Base-by-base conservation (phyloP, 1,284 basidiomycete genomes). In the Boletus mariae region DNA sequence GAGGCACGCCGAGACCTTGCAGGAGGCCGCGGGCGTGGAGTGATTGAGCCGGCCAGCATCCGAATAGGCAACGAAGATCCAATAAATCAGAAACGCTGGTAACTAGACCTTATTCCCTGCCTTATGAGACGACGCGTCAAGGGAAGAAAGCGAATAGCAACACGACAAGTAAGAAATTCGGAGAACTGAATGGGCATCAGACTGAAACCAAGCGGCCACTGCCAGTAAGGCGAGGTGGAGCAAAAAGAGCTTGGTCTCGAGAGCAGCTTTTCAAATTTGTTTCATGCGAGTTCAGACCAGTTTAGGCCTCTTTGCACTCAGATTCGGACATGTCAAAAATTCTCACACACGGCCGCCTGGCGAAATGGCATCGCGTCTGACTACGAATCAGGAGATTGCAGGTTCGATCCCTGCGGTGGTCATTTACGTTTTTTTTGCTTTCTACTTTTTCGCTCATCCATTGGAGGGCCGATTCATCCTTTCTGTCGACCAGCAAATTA, bases 351-450 rank as follows among this genome's bases (percentile, higher is more conserved):
- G 78, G 78, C 79, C 75, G 79, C 76, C 77, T 81, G 78, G 78
- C 79, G 79, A 79, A 80, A 80, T 81, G 79, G 80, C 77, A 80
- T 78, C 78, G 79, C 79, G 78, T 82, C 78, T 79, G 78, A 82
- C 79, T 80, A 80, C 79, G 78, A 37, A 67, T 83, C 82, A 83
- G 82, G 81, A 83, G 80, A 81, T 81, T 83, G 80, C 79, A 83
- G 79, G 81, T 83, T 83, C 80, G 65, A 68, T 28, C 63, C 63
- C 63, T 64, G 64, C 64, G 64, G 65, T 63, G 65, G 65, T 68
- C 63, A 68, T 48, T 25, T 15, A 2, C 9, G 11, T 4, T 34
- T 34, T 34, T 40, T 12, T 42, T 38, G 6, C 9, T 15, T 17
- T 38, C 12, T 12, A 11, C 17, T 40, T 40, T n/a, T 5, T 35